Base-by-base conservation (phyloP, 306 rosid genomes). In the Nissolia schottii region DNA sequence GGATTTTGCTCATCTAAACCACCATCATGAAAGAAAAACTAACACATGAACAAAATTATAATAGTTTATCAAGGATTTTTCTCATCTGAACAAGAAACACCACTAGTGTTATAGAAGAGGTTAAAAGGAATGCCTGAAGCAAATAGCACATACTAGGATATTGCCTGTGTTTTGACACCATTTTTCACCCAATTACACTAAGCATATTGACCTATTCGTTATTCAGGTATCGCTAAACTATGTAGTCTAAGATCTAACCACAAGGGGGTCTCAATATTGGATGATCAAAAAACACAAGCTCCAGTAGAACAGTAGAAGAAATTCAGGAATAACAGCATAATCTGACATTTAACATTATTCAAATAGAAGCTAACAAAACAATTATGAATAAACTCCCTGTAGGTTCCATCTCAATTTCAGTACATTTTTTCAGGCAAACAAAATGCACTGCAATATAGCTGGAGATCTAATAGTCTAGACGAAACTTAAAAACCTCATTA, bases 351-450 rank as follows among this genome's bases (percentile, higher is more conserved):
- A 18, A 29, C 77, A 20, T 71, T 71, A 73, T 67, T 67, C 71
- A 72, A 43, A 70, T 55, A 57, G 61, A 46, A 56, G 55, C 37
- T 57, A 71, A 58, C 15, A n/a, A 61, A 79, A 65, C 81, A 58
- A 68, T 10, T 37, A 37, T 46, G 67, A 83, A 76, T 76, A 64
- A 83, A 83, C 76, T 79, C 84, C 80, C 80, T 83, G 71, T 62
- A 61, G 74, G 84, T 76, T 72, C 51, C 74, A 64, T 46, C 82
- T 67, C 84, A 79, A 40, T 28, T 79, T 20, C 84, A 72, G 82
- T 45, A 79, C 81, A 75, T 57, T 12, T 41, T n/a, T 64, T 67
- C 68, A 63, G 77, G 74, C 41, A 71, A 63, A 62, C 37, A 71
- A 55, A 57, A 48, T 50, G 40, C 58, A 76, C 66, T 45, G 25